Evolutionary conservation across 768 basidiomycete genomes (phyloP).

Genomic region (Termitomyces sp.): DNA sequence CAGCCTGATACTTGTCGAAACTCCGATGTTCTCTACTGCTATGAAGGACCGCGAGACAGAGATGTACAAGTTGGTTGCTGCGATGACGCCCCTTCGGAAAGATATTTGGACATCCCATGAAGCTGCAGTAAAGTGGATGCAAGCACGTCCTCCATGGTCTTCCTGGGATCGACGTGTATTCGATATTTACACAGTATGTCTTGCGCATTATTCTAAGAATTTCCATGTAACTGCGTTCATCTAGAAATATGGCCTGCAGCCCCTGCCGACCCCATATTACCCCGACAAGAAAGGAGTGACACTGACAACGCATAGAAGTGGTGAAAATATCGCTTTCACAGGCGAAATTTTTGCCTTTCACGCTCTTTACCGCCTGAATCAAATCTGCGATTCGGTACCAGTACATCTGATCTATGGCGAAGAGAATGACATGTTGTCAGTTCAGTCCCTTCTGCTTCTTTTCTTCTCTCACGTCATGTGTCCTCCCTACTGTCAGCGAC

Average conservation of each 20-base stretch:
- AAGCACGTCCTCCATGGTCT: slow-evolving; percentile 17
- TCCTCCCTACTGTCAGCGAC: slow-evolving; percentile 8
- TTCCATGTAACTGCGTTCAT: background rate
- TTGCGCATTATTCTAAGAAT: background rate
- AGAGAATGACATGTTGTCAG: slow-evolving; percentile 26
- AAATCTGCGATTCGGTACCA: slow-evolving; percentile 20
- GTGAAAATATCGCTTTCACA: slow-evolving; percentile 22
- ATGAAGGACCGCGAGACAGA: slow-evolving; percentile 19
- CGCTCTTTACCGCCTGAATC: slow-evolving; percentile 21
- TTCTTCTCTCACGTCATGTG: background rate
- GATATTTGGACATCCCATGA: slow-evolving; percentile 21
- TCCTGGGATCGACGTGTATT: slow-evolving; percentile 23
- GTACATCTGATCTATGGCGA: slow-evolving; percentile 25
- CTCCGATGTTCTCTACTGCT: slow-evolving; percentile 17
- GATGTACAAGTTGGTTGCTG: slow-evolving; percentile 19
- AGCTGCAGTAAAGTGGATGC: slow-evolving; percentile 19
- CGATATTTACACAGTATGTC: slow-evolving; percentile 18
- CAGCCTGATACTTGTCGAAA: slow-evolving; percentile 21
- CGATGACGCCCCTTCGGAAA: slow-evolving; percentile 18
- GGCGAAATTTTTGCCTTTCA: slow-evolving; percentile 17
- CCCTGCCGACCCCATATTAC: slow-evolving; percentile 22
- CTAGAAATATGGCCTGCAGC: slow-evolving; percentile 22
- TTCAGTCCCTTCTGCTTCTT: background rate
- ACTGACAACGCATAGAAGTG: slow-evolving; percentile 19
- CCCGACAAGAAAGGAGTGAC: slow-evolving; percentile 21